phyloP scores from a whole-genome alignment of 2,329 filamentous ascomycete species.

The Dactylella cylindrospora region DNA sequence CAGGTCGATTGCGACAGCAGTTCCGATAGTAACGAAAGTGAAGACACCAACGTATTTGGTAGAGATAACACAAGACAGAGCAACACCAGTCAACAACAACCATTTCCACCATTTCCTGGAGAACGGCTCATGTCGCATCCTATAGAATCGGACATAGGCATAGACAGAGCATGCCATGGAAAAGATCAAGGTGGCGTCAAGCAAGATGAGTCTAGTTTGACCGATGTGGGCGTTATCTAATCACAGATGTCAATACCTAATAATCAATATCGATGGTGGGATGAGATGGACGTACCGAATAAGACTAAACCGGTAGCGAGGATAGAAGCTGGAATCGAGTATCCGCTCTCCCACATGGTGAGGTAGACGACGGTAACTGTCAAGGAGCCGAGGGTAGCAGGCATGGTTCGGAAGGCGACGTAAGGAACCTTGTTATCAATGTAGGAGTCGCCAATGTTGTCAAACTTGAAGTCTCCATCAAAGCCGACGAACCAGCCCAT shows the following conservation, averaged over 20 bases:
- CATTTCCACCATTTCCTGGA: slow-evolving; percentile 99
- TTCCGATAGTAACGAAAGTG: slow-evolving; percentile 94
- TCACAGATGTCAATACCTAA: neutral
- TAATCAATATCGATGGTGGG: neutral
- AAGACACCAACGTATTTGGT: slow-evolving; percentile 97
- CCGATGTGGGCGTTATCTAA: slow-evolving; percentile 92
- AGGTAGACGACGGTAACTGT: slow-evolving; percentile 92
- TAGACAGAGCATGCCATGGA: slow-evolving; percentile 95
- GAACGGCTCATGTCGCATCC: slow-evolving; percentile 84
- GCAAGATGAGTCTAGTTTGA: slow-evolving; percentile 89
- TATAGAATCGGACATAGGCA: slow-evolving; percentile 97
- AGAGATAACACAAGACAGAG: slow-evolving; percentile 94
- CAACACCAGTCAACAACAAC: slow-evolving; percentile 91
- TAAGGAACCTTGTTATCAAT: slow-evolving; percentile 96
- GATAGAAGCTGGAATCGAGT: slow-evolving; percentile 88
- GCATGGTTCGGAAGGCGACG: slow-evolving; percentile 90
- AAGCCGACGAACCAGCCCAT: slow-evolving; percentile 98
- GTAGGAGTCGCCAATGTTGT: slow-evolving; percentile 99
- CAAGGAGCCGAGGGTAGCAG: slow-evolving; percentile 84
- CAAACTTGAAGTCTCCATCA: slow-evolving; percentile 95
- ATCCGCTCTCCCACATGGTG: slow-evolving; percentile 99
- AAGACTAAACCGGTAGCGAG: slow-evolving; percentile 82
- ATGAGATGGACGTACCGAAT: slow-evolving; percentile 56
- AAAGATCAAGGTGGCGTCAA: slow-evolving; percentile 90
- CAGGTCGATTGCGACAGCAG: slow-evolving; percentile 87